Base-by-base conservation (phyloP, 768 basidiomycete genomes). In the Tremella yokohamensis region DNA sequence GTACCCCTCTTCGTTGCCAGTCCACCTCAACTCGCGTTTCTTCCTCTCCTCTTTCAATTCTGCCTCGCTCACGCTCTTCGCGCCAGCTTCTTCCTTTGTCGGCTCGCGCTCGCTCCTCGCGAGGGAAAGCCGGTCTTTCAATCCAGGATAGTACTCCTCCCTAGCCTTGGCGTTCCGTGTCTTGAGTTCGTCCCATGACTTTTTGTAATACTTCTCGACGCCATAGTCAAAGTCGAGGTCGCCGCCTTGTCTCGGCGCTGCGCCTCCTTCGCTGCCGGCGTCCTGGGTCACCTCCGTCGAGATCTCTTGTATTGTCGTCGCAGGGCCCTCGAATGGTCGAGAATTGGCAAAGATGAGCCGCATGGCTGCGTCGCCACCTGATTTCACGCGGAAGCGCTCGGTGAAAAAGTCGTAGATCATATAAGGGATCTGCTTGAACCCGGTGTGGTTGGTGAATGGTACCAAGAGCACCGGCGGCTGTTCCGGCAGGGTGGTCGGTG, bases 361-460 rank as follows among this genome's bases (percentile, higher is more conserved):
- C 72, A 89, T 87, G 0, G 87, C 92, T 11, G 87, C 87, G 64
- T 93, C 85, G 9, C 88, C 86, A 29, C 94, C 94, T 12, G 83
- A 76, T 6, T 78, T 82, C n/a, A 90, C 90, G 69, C 87, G 85
- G 48, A 84, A 79, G 8, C 91, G 85, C 72, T 88, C 86, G 73
- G 90, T 92, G 80, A 96, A 97, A 77, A 91, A 91, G 62, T 85
- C 88, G 84, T 85, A 87, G 48, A 94, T 83, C 90, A 94, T 93
- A 16, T 64, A 62, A 12, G 92, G 92, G 56, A 94, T 85, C 69
- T 89, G 88, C 25, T 81, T 82, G 70, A 93, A 82, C 7, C 92
- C 92, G 52, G 94, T 81, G 64, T 86, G 82, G 37, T 69, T 70
- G 18, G 60, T 68, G 68, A 76, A 79, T 12, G 79, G 78, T 0